Evolutionary conservation across 1,284 basidiomycete genomes (phyloP), one percentile per base, ranked within the genome.

Genomic region (Taiwanofungus camphoratus): DNA sequence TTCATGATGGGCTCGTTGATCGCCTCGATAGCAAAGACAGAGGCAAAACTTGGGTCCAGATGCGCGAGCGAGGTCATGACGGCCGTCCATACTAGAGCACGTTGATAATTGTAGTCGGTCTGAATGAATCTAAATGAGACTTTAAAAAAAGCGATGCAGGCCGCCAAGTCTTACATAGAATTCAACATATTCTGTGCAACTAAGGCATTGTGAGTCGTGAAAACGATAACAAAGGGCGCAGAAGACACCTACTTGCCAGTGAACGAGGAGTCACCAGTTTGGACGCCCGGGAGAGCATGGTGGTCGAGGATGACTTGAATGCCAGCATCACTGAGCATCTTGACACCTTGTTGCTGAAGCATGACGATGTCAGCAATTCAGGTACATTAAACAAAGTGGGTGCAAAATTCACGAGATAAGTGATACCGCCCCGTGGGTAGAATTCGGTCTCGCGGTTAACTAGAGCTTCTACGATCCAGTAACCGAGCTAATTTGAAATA

Each of bases 1-100:
- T 87, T 63, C 79, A 77, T 80, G 50, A 83, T 76, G 0, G 83
- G 83, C 48, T 89, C 87, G 51, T 89, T 89, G 32, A 85, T 69
- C 1, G 85, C 85, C 53, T 88, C 72, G 24, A 89, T 83, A 0
- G 79, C 66, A 39, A 81, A 80, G n/a, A 84, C 84, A 22, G 67
- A 76, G 18, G 55, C 63, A 53, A 89, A 89, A 29, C 68, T 65
- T 5, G 83, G 70, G 55, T 89, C 80, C 15, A 84, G 61, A 53
- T 89, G 86, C 2, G 79, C 65, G 13, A 89, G 64, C 4, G 73
- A 61, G 0, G 87, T 82, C 80, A 89, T 87, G 20, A 88, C 81
- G 12, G 78, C 79, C 0, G 83, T 78, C 86, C 87, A 89, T 21
- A 81, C 65, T 38, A 89, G 65, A 8, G 86, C 87, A 4, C 86